Conservation (phyloP, 2,329 filamentous ascomycete species). For the Trichoderma sp. region DNA sequence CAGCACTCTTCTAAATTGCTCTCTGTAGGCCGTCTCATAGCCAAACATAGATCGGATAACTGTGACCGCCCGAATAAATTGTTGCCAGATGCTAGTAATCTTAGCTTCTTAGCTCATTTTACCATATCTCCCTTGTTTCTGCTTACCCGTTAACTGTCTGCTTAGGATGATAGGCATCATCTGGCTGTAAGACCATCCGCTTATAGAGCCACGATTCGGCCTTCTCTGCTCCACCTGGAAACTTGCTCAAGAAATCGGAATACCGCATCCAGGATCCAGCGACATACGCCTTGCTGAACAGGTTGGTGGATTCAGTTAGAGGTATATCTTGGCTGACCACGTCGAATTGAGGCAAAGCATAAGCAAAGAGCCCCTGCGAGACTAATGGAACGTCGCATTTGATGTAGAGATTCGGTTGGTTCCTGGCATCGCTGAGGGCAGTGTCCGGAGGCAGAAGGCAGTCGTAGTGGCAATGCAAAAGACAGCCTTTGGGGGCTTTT, state of each 20-base stretch:
- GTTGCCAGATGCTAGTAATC: background rate
- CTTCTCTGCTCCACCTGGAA: background rate
- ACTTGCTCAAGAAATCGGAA: background rate
- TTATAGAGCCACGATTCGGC: background rate
- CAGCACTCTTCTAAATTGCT: background rate
- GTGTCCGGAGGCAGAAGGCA: slow-evolving; percentile 42
- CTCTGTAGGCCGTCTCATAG: slow-evolving; percentile 7
- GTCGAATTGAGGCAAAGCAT: slow-evolving; percentile 67
- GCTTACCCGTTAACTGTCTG: slow-evolving; percentile 6
- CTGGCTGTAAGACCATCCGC: slow-evolving; percentile 6
- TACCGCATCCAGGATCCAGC: slow-evolving; percentile 10
- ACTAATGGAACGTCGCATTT: slow-evolving; percentile 86
- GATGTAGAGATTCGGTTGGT: slow-evolving; percentile 15
- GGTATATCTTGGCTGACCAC: slow-evolving; percentile 53
- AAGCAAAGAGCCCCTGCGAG: slow-evolving; percentile 64
- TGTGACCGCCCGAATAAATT: slow-evolving; percentile 2
- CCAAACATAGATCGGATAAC: slow-evolving; percentile 4
- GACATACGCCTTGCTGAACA: background rate
- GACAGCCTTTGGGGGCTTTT: slow-evolving; percentile 82
- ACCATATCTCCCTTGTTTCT: background rate
- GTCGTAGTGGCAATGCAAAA: slow-evolving; percentile 84
- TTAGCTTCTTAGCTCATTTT: background rate
- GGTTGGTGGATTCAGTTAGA: slow-evolving; percentile 57
- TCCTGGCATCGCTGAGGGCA: background rate
- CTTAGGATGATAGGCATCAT: slow-evolving; percentile 3